Conservation (phyloP, 768 basidiomycete genomes). For the Mycena galericulata region DNA sequence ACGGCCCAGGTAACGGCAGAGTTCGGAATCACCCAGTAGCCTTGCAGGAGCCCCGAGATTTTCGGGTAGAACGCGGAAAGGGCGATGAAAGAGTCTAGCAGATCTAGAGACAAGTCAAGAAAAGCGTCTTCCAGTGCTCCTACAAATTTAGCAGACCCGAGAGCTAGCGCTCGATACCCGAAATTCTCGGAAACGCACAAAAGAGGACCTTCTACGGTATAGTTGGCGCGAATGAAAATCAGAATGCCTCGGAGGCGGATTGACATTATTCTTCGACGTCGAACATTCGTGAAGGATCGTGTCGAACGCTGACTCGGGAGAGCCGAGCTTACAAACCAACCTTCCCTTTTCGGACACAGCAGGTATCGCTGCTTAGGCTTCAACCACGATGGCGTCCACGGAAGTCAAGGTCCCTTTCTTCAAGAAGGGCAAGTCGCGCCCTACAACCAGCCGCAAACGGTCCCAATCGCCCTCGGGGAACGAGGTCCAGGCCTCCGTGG, state of each 20-base stretch:
- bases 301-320: not conserved
- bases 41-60: no score
- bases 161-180: not conserved
- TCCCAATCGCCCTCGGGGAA: conserved; percentile 70
- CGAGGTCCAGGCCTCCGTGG: conserved; percentile 42
- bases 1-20: no score
- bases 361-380: conserved; percentile 2
- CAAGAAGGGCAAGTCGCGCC: conserved; percentile 86
- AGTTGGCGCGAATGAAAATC: not conserved
- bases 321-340: conserved; percentile 3
- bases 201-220: not conserved
- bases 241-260: conserved; percentile 22
- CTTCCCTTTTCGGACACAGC: not conserved
- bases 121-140: not conserved
- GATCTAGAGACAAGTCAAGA: not conserved
- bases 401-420: conserved; percentile 83
- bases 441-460: conserved; percentile 80
- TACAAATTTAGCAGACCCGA: not conserved
- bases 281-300: conserved; percentile 21
- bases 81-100: not conserved
- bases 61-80: no score
- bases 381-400: conserved; percentile 52
- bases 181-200: conserved; percentile 19
- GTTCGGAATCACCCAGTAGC: no score
- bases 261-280: conserved; percentile 5